Evolutionary conservation across 169 alveolate genomes (phyloP).

Genomic region (Cryptosporidium felis): DNA sequence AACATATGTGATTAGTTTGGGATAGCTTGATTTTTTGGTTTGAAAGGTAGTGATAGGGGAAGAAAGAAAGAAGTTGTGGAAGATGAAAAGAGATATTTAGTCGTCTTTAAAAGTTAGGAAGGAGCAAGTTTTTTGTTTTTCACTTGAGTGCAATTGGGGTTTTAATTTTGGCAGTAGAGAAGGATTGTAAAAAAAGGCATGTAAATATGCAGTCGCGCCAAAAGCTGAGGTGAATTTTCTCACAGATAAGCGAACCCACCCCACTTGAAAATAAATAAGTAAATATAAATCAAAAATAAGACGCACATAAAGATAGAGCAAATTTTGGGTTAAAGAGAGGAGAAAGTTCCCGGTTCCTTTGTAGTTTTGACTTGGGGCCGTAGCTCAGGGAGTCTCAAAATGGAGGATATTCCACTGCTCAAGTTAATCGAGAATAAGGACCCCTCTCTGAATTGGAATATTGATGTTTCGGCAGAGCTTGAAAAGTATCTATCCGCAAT

Average conservation of each 20-base stretch:
- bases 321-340: too few species aligned
- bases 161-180: too few species aligned
- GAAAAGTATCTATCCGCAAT: constrained; percentile 62
- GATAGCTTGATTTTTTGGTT: too few species aligned
- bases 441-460: constrained; percentile 68
- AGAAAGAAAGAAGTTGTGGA: too few species aligned
- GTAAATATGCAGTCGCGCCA: constrained; percentile 51
- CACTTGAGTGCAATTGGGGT: too few species aligned
- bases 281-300: background rate
- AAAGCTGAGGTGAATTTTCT: background rate
- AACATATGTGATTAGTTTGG: too few species aligned
- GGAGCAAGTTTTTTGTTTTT: too few species aligned
- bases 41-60: too few species aligned
- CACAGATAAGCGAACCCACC: constrained; percentile 1
- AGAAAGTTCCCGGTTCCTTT: background rate
- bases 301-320: too few species aligned
- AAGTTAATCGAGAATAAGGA: constrained; percentile 52
- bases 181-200: background rate
- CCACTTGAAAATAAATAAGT: constrained; percentile 15
- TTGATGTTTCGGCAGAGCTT: constrained; percentile 65
- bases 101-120: too few species aligned
- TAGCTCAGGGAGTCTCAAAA: background rate
- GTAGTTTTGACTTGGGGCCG: background rate
- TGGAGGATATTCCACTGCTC: constrained; percentile 42
- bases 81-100: too few species aligned